Base-by-base conservation (phyloP, 306 rosid genomes). In the Dicorynia guianensis region DNA sequence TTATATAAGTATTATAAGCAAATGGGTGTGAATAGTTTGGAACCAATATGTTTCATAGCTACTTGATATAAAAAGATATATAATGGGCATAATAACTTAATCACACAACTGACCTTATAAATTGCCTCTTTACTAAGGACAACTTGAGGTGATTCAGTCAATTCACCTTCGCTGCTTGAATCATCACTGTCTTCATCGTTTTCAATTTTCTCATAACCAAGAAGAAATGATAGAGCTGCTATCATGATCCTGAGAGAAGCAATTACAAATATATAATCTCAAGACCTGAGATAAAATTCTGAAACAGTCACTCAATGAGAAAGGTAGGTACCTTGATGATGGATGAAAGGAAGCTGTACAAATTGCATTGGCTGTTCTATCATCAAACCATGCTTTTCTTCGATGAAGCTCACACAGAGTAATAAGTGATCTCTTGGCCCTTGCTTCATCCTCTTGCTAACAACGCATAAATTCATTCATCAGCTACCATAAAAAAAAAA, bases 181-280 rank as follows among this genome's bases (percentile, higher is more conserved):
- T 80, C 93, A 74, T 91, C 96, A 76, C 98, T 92, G 47, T 87
- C 93, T 17, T 85, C 90, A 44, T 75, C 77, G 0, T 85, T 82
- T 83, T 84, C 90, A 78, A 94, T 87, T 90, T 90, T 94, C 84
- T 94, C 98, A 25, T 88, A 91, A 86, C 90, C 93, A 67, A 94
- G 94, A 66, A 94, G 93, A 88, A 90, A 87, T 25, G 85, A 84
- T 33, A 94, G 63, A 58, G 92, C 55, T 5, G 96, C 91, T 78
- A 88, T 87, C 98, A 94, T 88, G 77, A 94, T 94, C 96, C 98
- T 92, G 84, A 44, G 52, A 39, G 49, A 81, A 36, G 63, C 50
- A 71, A 38, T 47, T n/a, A 58, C 15, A 63, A 72, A 71, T 20
- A 11, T 15, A 11, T 73, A 61, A 79, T 30, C 60, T 38, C 67